Conservation (phyloP, 352 stramenopile species). For the Globisporangium echinulatum region DNA sequence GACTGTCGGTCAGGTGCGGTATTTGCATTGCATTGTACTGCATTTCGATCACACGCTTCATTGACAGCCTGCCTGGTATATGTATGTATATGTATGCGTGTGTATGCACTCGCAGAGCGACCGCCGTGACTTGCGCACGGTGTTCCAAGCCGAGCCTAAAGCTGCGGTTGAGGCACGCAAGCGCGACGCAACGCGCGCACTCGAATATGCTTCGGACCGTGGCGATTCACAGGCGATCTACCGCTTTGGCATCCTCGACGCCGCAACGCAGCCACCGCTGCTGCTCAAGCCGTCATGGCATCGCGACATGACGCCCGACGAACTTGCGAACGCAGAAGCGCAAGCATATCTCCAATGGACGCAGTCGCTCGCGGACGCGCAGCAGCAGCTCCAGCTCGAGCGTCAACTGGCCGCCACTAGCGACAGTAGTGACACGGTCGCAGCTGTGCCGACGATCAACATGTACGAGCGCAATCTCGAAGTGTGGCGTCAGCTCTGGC, state of each 20-base stretch:
- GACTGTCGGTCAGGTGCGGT: neutral
- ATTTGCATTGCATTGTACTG: neutral
- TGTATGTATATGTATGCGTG: neutral
- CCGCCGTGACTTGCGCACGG: constrained; percentile 55
- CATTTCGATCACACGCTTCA: too few species aligned
- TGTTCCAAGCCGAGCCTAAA: constrained; percentile 62
- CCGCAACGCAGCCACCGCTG: constrained; percentile 55
- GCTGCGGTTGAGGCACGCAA: constrained; percentile 54
- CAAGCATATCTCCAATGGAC: constrained; percentile 53
- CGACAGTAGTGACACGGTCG: neutral
- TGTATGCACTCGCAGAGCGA: constrained; percentile 11
- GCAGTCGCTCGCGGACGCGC: constrained; percentile 34
- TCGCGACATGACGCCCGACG: constrained; percentile 54
- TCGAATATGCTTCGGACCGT: constrained; percentile 51
- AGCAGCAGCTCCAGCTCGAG: constrained; percentile 15
- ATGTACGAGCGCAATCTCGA: constrained; percentile 78
- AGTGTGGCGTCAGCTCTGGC: constrained; percentile 80
- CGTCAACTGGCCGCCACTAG: constrained; percentile 1
- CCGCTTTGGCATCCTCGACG: constrained; percentile 44
- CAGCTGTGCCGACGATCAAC: constrained; percentile 28
- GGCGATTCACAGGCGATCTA: constrained; percentile 76
- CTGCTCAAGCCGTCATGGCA: constrained; percentile 59
- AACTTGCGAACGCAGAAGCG: constrained; percentile 50
- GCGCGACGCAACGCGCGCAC: constrained; percentile 52
- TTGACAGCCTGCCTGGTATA: too few species aligned